A percentile compares a stretch with the other conserved stretches of the same genome.
Evolutionary conservation across 2,329 filamentous ascomycete genomes (phyloP).

Genomic region (Alternaria sp.): DNA sequence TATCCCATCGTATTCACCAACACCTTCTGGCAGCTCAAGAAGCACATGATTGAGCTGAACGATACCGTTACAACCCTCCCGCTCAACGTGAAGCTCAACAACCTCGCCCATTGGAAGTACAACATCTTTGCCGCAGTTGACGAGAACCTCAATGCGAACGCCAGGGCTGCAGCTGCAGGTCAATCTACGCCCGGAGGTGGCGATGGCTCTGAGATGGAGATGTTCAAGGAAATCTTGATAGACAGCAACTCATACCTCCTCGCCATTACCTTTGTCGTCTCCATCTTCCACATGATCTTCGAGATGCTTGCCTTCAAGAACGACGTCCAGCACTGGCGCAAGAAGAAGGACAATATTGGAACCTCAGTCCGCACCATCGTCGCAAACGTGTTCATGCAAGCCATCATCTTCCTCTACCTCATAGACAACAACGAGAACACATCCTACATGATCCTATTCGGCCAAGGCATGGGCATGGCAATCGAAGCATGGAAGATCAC

Average conservation of each 20-base stretch:
- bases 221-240: slow-evolving; percentile 93
- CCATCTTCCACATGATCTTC: slow-evolving; percentile 89
- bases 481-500: slow-evolving; percentile 95
- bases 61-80: slow-evolving; percentile 84
- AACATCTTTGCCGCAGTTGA: slow-evolving; percentile 83
- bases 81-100: slow-evolving; percentile 82
- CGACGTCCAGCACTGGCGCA: slow-evolving; percentile 96
- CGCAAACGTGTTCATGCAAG: slow-evolving; percentile 97
- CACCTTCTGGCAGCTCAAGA: slow-evolving; percentile 94
- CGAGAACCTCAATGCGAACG: slow-evolving; percentile 82
- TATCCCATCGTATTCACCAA: slow-evolving; percentile 90
- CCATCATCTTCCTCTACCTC: slow-evolving; percentile 93
- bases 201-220: slow-evolving; percentile 92
- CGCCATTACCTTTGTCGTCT: slow-evolving; percentile 81
- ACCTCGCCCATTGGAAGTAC: slow-evolving; percentile 88
- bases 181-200: slow-evolving; percentile 75
- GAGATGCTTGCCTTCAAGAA: slow-evolving; percentile 97
- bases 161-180: slow-evolving; percentile 76
- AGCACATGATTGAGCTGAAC: slow-evolving; percentile 90
- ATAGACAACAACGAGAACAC: slow-evolving; percentile 98
- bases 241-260: slow-evolving; percentile 94
- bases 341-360: slow-evolving; percentile 99
- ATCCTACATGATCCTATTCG: slow-evolving; percentile 97
- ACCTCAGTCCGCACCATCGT: slow-evolving; percentile 96
- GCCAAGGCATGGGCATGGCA: slow-evolving; percentile 83